A percentile compares a stretch with the other conserved stretches of the same genome.
Conservation (phyloP, 495 filamentous ascomycete species). For the Cercophora sp. region DNA sequence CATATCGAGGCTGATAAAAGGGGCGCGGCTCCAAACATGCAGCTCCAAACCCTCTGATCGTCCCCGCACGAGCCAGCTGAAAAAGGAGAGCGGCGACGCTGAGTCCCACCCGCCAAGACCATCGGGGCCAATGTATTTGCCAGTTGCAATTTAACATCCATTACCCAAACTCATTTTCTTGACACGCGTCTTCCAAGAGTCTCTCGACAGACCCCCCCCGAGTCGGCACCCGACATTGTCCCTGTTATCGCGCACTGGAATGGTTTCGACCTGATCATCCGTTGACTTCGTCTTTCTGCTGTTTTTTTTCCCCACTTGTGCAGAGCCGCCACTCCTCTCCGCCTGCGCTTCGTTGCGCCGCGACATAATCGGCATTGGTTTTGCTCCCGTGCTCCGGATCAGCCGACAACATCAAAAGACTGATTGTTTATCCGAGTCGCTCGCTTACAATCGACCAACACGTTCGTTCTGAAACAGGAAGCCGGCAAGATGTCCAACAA, state of each 20-base stretch:
- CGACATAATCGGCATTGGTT: not conserved
- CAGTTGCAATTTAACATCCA: conserved; percentile 32
- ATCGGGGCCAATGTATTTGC: conserved; percentile 12
- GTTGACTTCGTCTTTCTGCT: conserved; percentile 1
- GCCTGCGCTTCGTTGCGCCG: not conserved
- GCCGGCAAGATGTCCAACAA: conserved; percentile 57
- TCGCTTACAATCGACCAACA: too few relatives aligned
- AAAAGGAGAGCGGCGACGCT: conserved; percentile 16
- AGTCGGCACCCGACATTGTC: not conserved
- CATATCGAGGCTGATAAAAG: not conserved
- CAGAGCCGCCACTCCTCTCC: too few relatives aligned
- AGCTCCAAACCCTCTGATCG: too few relatives aligned
- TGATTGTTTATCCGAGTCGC: too few relatives aligned
- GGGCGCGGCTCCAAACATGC: too few relatives aligned
- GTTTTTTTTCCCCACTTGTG: too few relatives aligned
- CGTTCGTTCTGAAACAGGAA: conserved; percentile 17
- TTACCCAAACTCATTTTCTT: conserved; percentile 18
- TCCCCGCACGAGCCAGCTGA: conserved; percentile 2
- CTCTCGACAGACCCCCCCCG: conserved; percentile 8
- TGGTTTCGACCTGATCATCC: conserved; percentile 8
- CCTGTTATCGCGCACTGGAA: conserved; percentile 5
- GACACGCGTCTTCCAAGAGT: conserved; percentile 25
- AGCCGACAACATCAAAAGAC: too few relatives aligned
- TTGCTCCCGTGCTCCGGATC: conserved; percentile 9
- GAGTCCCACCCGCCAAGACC: conserved; percentile 17